These are phyloP conservation scores for Curvularia lunata DNA, from an alignment of 2,329 filamentous ascomycete species.

Conservation along the genomic window DNA sequence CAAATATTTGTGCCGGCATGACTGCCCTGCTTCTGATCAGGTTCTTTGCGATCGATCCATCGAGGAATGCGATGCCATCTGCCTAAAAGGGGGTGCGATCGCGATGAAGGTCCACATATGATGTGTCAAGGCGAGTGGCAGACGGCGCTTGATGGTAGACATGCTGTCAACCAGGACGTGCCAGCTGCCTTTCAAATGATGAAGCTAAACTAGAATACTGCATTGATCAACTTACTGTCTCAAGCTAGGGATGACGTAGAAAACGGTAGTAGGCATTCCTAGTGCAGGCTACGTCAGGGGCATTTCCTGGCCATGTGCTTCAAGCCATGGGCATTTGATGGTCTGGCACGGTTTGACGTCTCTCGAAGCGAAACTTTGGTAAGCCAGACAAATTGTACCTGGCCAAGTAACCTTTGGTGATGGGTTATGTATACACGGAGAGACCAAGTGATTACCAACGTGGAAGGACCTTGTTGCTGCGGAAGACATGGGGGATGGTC, in stretches of 20 bases:
- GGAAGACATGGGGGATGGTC: too few relatives aligned
- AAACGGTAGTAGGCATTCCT: not conserved
- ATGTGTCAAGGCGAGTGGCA: not conserved
- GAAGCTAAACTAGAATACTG: conserved; percentile 4
- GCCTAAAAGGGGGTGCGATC: not conserved
- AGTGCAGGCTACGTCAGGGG: not conserved
- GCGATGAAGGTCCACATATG: not conserved
- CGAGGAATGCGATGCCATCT: not conserved
- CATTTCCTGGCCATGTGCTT: not conserved
- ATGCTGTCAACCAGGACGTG: conserved; percentile 24
- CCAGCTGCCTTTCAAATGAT: conserved; percentile 17
- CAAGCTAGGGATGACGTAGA: not conserved
- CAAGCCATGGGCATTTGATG: not conserved
- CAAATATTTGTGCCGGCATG: not conserved
- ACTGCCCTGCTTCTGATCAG: conserved; percentile 2
- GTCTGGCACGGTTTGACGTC: not conserved
- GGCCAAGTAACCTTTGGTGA: not conserved
- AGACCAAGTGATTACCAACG: not conserved
- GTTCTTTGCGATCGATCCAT: conserved; percentile 5
- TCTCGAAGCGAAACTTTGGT: not conserved
- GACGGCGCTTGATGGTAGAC: conserved; percentile 2
- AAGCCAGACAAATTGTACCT: not conserved
- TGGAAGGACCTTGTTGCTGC: not conserved
- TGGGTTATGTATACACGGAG: not conserved
- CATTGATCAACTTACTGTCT: conserved; percentile 13